Evolutionary conservation across 1,139 yeast species (phyloP).

Genomic region (Yamadazyma siamensis): DNA sequence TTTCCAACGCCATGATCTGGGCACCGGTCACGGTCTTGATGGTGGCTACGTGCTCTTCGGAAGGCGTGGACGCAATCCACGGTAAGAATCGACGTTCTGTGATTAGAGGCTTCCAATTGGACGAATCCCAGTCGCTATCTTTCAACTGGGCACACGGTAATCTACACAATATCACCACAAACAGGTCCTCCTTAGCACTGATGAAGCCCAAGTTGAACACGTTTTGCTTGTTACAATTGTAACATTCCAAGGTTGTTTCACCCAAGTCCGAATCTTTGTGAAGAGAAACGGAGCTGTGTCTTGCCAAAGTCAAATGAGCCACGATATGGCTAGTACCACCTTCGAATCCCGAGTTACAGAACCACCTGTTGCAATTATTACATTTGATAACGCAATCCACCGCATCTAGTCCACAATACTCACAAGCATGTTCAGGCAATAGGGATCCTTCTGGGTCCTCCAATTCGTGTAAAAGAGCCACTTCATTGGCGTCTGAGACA

Average conservation of each 20-base stretch:
- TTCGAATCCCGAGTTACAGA: constrained; percentile 73
- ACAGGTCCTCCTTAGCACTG: constrained; percentile 81
- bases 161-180: constrained; percentile 83
- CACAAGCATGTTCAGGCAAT: constrained; percentile 46
- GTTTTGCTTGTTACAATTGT: constrained; percentile 82
- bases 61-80: constrained; percentile 75
- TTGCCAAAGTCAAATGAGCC: constrained; percentile 78
- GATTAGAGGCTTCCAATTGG: constrained; percentile 84
- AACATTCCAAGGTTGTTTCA: constrained; percentile 82
- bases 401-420: constrained; percentile 75
- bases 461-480: too few species aligned
- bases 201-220: constrained; percentile 85
- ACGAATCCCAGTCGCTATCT: constrained; percentile 81
- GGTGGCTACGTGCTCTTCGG: constrained; percentile 57
- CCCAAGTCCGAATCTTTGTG: constrained; percentile 85
- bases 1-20: constrained; percentile 73
- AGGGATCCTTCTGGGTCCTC: not conserved
- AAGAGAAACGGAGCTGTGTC: constrained; percentile 70
- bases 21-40: constrained; percentile 56
- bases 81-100: constrained; percentile 74
- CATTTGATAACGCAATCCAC: constrained; percentile 73
- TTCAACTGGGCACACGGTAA: constrained; percentile 83
- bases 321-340: constrained; percentile 67
- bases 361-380: constrained; percentile 79
- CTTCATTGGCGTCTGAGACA: too few species aligned